These are phyloP conservation scores for Populus alba DNA, from an alignment of 345 rosid species.

Conservation along the genomic window DNA sequence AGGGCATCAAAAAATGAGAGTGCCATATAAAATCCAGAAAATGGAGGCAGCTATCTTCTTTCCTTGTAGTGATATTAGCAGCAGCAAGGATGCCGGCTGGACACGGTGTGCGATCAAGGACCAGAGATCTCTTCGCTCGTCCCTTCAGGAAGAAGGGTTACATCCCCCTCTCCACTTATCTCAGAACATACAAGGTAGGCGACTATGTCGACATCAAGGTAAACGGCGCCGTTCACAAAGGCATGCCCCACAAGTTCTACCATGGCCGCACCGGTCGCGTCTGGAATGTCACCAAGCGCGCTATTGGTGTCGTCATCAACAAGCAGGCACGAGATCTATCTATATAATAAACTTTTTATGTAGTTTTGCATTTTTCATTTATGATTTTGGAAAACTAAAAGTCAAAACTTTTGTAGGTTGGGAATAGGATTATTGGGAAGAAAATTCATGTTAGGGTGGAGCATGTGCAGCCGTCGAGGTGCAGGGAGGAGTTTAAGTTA, in stretches of 20 bases:
- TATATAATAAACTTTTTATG: background rate
- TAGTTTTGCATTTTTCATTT: background rate
- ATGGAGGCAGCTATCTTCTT: background rate
- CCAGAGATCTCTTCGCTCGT: slow-evolving; percentile 57
- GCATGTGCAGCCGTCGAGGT: slow-evolving; percentile 63
- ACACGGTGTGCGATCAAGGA: slow-evolving; percentile 57
- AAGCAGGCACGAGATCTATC: slow-evolving; percentile 42
- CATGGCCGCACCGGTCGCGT: slow-evolving; percentile 70
- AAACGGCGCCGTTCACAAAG: slow-evolving; percentile 41
- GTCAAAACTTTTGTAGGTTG: slow-evolving; percentile 31
- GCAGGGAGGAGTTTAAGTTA: slow-evolving; percentile 46
- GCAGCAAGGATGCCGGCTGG: slow-evolving; percentile 53
- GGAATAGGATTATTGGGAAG: slow-evolving; percentile 56
- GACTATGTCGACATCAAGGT: slow-evolving; percentile 16
- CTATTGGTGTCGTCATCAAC: slow-evolving; percentile 67
- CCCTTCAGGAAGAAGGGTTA: slow-evolving; percentile 68
- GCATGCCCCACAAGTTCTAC: slow-evolving; percentile 75
- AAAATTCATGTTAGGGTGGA: slow-evolving; percentile 62
- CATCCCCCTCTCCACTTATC: slow-evolving; percentile 58
- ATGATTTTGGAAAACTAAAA: background rate
- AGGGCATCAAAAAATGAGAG: background rate
- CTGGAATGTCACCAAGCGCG: slow-evolving; percentile 74
- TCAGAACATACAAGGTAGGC: slow-evolving; percentile 57
- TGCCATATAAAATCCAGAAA: background rate
- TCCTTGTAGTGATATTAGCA: background rate